Percentiles rank a stretch among this genome's conserved stretches.
These are phyloP conservation scores for Sclerotinia subarctica DNA, from an alignment of 2,329 filamentous ascomycete genomes.

Conservation along the genomic window DNA sequence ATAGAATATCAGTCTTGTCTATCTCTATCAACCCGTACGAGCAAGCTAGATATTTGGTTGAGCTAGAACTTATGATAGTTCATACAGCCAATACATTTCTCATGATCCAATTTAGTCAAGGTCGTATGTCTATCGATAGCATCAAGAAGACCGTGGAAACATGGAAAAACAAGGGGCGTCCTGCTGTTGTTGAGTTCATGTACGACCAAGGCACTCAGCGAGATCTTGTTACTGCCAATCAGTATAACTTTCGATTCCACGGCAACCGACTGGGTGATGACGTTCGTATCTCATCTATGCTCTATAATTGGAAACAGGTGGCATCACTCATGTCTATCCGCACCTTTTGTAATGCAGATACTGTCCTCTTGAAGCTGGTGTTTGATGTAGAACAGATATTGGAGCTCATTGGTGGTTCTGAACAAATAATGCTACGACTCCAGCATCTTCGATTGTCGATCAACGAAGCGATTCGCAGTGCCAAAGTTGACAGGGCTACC, in stretches of 20 bases:
- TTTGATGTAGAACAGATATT: constrained; percentile 48
- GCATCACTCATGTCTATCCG: constrained; percentile 47
- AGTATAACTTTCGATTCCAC: constrained; percentile 46
- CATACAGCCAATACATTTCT: constrained; percentile 38
- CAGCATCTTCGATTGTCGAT: constrained; percentile 33
- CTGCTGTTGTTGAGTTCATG: constrained; percentile 49
- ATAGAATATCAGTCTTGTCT: constrained; percentile 27
- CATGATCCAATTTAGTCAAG: constrained; percentile 37
- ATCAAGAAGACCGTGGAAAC: constrained; percentile 36
- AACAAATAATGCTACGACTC: constrained; percentile 32
- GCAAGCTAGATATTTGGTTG: constrained; percentile 36
- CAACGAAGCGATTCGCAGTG: constrained; percentile 31
- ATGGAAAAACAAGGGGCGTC: constrained; percentile 46
- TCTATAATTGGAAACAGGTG: constrained; percentile 48
- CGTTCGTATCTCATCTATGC: constrained; percentile 42
- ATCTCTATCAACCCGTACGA: constrained; percentile 33
- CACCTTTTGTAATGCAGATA: constrained; percentile 50
- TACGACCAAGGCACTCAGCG: constrained; percentile 51
- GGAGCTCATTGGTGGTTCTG: constrained; percentile 44
- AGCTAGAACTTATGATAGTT: constrained; percentile 37
- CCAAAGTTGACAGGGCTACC: constrained; percentile 15
- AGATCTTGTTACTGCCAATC: constrained; percentile 46
- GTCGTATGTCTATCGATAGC: constrained; percentile 33
- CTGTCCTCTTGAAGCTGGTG: constrained; percentile 47
- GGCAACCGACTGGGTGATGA: constrained; percentile 42